Evolutionary conservation across 805 yeast species (phyloP), one percentile per base, ranked within the genome.

Genomic region (Ogataea siamensis): DNA sequence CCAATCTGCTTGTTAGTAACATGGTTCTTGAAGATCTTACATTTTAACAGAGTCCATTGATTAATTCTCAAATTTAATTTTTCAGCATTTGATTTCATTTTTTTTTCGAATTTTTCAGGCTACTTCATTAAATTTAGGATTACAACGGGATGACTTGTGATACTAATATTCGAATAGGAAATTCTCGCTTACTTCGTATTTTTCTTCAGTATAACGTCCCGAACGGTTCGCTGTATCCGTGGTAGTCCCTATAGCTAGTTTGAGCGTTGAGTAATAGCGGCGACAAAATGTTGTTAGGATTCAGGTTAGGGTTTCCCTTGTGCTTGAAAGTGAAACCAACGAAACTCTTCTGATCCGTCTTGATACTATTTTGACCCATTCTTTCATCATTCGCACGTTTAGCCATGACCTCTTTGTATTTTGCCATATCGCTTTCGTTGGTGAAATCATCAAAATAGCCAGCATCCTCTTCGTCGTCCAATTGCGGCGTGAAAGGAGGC

Each of bases 381-480:
- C 73, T 79, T 59, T 89, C 96, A 53, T 86, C 82, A 46, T 84
- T 86, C 19, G 76, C 86, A 54, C 87, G 87, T 65, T 95, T 84
- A 47, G 91, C 94, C 70, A 93, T 81, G 10, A 93, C 99, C 55
- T 93, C 99, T 54, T 93, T 91, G 67, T 93, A 93, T 62, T 93
- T 89, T 45, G 91, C 93, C 98, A 93, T 88, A 60, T 91, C 95
- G 32, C 85, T 88, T 60, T 91, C 98, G 62, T 88, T 93, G 42
- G 87, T 87, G 61, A 93, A 93, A 62, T 93, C 99, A 64, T 93
- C 99, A 59, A 93, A 93, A 65, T 93, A 93, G 1, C 99, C 99
- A 0, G 98, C 98, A 65, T 93, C 99, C 46, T 88, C 93, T 55
- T 93, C 99, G 44, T 88, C 86, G 58, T 93, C 98, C 47, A 93